Conservation (phyloP, 2,329 filamentous ascomycete species). For the Coleophoma crateriformis region DNA sequence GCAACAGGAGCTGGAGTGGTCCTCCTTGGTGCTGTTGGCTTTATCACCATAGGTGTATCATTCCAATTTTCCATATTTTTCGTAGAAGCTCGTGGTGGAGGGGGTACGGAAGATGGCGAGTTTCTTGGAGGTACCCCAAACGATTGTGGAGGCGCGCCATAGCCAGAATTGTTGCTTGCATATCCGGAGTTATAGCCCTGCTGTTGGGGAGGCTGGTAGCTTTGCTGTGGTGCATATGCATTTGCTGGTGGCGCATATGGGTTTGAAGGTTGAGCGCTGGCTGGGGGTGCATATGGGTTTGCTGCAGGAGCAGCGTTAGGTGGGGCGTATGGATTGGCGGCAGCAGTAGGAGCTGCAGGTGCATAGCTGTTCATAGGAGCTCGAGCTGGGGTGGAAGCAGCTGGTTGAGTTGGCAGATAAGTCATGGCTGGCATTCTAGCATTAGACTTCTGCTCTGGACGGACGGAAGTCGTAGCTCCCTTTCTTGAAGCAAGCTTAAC, state of each 20-base stretch:
- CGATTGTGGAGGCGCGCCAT: slow-evolving; percentile 26
- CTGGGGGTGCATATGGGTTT: slow-evolving; percentile 44
- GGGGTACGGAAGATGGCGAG: slow-evolving; percentile 60
- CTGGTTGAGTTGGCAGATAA: slow-evolving; percentile 43
- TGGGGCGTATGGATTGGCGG: slow-evolving; percentile 45
- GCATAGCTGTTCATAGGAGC: slow-evolving; percentile 32
- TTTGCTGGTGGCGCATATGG: slow-evolving; percentile 29
- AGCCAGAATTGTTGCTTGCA: slow-evolving; percentile 20
- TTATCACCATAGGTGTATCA: slow-evolving; percentile 81
- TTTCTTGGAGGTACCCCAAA: slow-evolving; percentile 56
- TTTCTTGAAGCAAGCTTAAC: slow-evolving; percentile 79
- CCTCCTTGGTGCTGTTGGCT: slow-evolving; percentile 64
- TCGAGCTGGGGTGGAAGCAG: slow-evolving; percentile 19
- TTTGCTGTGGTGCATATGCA: slow-evolving; percentile 29
- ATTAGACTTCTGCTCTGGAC: slow-evolving; percentile 27
- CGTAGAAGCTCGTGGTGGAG: slow-evolving; percentile 65
- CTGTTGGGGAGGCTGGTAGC: slow-evolving; percentile 32
- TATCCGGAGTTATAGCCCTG: slow-evolving; percentile 15
- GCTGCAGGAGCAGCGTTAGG: slow-evolving; percentile 27
- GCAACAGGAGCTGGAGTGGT: slow-evolving; percentile 62
- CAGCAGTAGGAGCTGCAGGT: slow-evolving; percentile 23
- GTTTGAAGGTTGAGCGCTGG: slow-evolving; percentile 27
- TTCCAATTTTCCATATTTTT: slow-evolving; percentile 74
- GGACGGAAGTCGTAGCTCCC: slow-evolving; percentile 31
- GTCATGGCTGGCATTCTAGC: slow-evolving; percentile 36